phyloP scores from a whole-genome alignment of 306 rosid species.

The Herpetospermum pedunculosum region DNA sequence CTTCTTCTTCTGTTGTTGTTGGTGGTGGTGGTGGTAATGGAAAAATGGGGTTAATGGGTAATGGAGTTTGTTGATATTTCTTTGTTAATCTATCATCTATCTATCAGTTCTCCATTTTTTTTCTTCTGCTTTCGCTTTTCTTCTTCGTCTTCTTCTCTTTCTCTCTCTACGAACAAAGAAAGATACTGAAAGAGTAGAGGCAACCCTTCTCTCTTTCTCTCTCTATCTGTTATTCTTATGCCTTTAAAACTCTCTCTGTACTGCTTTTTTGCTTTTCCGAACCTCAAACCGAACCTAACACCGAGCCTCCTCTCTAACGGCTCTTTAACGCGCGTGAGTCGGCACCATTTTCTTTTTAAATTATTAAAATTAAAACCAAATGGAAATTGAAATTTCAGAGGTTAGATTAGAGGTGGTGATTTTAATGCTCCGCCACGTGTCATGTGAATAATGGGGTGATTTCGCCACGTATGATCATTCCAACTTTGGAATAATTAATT shows the following conservation, averaged over 20 bases:
- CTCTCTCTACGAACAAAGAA: conserved; percentile 9
- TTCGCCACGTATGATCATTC: background rate
- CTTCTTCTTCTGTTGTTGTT: background rate
- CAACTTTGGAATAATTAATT: background rate
- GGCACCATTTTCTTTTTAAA: background rate
- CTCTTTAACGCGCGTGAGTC: conserved; percentile 3
- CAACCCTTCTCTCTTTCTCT: background rate
- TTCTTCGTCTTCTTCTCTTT: background rate
- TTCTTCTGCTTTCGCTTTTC: background rate
- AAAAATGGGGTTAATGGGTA: background rate
- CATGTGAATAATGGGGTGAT: background rate
- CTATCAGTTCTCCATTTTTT: background rate
- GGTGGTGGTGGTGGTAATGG: background rate
- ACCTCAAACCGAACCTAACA: background rate
- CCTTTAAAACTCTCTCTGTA: conserved; percentile 3
- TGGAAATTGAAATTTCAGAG: background rate
- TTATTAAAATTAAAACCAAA: no score
- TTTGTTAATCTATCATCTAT: no score
- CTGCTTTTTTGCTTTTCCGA: conserved; percentile 1
- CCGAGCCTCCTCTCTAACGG: conserved; percentile 5
- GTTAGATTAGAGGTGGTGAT: background rate
- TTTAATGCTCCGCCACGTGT: background rate
- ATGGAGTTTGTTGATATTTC: conserved; percentile 8
- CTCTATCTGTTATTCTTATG: background rate
- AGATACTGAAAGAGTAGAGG: conserved; percentile 4